Base-by-base conservation (phyloP, 306 rosid species). In the Cicer yamashitae region DNA sequence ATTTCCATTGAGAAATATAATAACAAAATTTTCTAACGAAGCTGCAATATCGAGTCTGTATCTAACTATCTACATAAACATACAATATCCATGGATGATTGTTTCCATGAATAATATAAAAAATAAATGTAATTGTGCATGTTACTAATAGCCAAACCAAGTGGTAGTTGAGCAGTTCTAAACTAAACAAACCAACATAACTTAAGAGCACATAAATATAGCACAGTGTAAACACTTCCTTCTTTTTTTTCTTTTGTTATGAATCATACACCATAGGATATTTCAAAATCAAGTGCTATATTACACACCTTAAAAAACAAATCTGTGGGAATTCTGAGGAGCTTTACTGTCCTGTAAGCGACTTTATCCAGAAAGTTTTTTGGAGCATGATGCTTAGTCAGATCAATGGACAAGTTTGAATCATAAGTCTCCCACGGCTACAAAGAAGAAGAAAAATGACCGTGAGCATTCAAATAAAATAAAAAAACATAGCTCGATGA, bases 341-440 rank as follows among this genome's bases (percentile, higher is more conserved):
- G 76, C 72, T 90, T 86, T 76, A 88, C 93, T 6, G 90, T 87
- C 57, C 86, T 74, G 73, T 79, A 90, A 9, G 97, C 97, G 30
- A 86, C 13, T 83, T 79, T 92, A 73, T 92, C 97, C 83, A 72
- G 18, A 65, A 90, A 87, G 38, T 64, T 77, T 70, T 84, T 90
- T 10, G 97, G 97, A 52, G 77, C 88, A 46, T 92, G 96, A 61
- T 90, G 97, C 77, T 87, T 90, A 48, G 74, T 82, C 81, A 92
- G 67, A 82, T 92, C 97, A 9, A 92, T 85, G 15, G 96, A 88
- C 15, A 88, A 4, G 53, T 92, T 82, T 12, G 96, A 75, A 6
- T 37, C 57, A 59, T 92, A 92, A 67, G 88, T 84, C 20, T 92
- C 92, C 93, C 96, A 87, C 25, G 97, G 97, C 97, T 92, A 64